Evolutionary conservation across 257 asterid genomes (phyloP).

Genomic region (Salvia miltiorrhiza): DNA sequence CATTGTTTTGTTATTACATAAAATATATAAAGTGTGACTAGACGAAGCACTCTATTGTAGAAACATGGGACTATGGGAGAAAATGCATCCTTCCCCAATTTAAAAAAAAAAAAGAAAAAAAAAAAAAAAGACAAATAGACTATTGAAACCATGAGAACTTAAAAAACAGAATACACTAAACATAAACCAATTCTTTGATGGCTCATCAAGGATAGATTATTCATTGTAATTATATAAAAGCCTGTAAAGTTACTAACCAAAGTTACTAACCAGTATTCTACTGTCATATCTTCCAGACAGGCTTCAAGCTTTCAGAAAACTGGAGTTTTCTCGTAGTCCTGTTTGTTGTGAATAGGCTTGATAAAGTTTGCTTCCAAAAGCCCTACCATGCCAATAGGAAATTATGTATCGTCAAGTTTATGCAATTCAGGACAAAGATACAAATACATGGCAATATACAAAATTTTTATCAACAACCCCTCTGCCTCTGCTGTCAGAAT

Average conservation of each 20-base stretch:
- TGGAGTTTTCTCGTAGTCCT: constrained; percentile 91
- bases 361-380: constrained; percentile 90
- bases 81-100: no score
- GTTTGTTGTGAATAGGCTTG: constrained; percentile 87
- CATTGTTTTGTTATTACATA: no score
- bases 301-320: constrained; percentile 85
- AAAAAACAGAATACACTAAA: no score
- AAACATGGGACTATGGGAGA: no score
- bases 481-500: constrained; percentile 64
- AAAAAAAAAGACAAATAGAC: no score
- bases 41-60: no score
- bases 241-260: no score
- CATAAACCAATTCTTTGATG: no score
- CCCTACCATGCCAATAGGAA: constrained; percentile 43
- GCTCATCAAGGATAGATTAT: constrained; percentile 12
- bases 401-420: constrained; percentile 7
- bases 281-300: constrained; percentile 82
- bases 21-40: no score
- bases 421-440: constrained; percentile 15
- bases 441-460: constrained; percentile 14
- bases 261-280: constrained; percentile 80
- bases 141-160: no score
- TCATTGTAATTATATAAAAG: neutral
- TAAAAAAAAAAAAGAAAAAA: no score
- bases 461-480: constrained; percentile 87